Conservation (phyloP, 305 asterid genomes). For the Rubia tinctorum region DNA sequence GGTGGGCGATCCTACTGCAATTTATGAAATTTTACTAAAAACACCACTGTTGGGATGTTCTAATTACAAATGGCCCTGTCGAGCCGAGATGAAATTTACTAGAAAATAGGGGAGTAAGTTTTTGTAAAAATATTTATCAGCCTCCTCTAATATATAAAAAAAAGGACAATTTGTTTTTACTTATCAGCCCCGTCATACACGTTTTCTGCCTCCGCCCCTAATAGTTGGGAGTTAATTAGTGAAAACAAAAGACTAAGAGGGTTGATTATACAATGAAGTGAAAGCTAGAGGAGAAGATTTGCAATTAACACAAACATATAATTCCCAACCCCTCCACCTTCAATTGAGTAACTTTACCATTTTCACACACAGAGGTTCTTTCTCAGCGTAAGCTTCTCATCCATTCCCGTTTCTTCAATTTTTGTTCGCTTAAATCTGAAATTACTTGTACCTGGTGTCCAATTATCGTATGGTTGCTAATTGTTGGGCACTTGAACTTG, state of each 20-base stretch:
- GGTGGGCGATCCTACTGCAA: no score
- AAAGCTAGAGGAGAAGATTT: no score
- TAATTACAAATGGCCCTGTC: no score
- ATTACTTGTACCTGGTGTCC: not conserved
- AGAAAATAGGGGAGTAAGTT: no score
- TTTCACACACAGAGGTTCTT: not conserved
- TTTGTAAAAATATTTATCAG: no score
- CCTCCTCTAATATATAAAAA: no score
- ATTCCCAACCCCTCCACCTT: not conserved
- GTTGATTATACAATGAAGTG: not conserved
- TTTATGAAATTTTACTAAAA: no score
- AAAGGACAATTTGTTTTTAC: no score
- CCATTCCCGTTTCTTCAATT: not conserved
- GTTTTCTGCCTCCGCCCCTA: no score
- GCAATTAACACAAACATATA: not conserved
- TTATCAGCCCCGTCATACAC: no score
- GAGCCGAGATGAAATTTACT: no score
- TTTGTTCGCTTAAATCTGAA: not conserved
- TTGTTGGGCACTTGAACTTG: not conserved
- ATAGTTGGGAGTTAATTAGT: not conserved
- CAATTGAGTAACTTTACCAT: not conserved
- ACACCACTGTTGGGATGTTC: no score
- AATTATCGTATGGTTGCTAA: not conserved
- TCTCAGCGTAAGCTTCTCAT: not conserved
- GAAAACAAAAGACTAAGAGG: not conserved